phyloP scores from a whole-genome alignment of 805 yeast species.

The Candida odintsovae region DNA sequence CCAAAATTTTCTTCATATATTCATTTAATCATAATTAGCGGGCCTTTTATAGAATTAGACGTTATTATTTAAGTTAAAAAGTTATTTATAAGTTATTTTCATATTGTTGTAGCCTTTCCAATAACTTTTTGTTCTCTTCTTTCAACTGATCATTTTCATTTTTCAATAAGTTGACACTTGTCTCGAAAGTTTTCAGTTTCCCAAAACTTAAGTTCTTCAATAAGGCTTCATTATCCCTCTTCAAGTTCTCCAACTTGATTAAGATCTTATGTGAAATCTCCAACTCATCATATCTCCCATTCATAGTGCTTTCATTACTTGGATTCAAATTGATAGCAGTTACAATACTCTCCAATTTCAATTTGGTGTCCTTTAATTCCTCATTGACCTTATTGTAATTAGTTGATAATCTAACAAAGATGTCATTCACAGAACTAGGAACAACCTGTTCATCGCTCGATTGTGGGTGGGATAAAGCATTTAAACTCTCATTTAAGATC shows the following conservation, averaged over 20 bases:
- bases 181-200: slow-evolving; percentile 63
- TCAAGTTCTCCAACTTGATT: slow-evolving; percentile 51
- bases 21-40: not conserved
- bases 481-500: slow-evolving; percentile 27
- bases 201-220: slow-evolving; percentile 70
- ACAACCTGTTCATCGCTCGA: slow-evolving; percentile 23
- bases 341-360: slow-evolving; percentile 54
- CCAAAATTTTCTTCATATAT: not conserved
- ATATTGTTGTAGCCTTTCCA: slow-evolving; percentile 1
- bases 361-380: slow-evolving; percentile 58
- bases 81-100: not conserved
- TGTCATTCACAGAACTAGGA: slow-evolving; percentile 39
- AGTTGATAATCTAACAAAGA: slow-evolving; percentile 43
- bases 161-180: slow-evolving; percentile 59
- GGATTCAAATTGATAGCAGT: slow-evolving; percentile 53
- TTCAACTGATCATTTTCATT: slow-evolving; percentile 44
- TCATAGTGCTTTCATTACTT: slow-evolving; percentile 36
- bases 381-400: slow-evolving; percentile 39
- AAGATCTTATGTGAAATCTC: slow-evolving; percentile 72
- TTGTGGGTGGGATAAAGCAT: not conserved
- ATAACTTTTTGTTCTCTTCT: slow-evolving; percentile 18
- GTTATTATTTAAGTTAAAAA: not conserved
- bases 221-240: slow-evolving; percentile 65
- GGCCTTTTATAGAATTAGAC: not conserved
- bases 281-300: slow-evolving; percentile 67